Evolutionary conservation across 768 basidiomycete species (phyloP).

Genomic region (Serendipita sp.): DNA sequence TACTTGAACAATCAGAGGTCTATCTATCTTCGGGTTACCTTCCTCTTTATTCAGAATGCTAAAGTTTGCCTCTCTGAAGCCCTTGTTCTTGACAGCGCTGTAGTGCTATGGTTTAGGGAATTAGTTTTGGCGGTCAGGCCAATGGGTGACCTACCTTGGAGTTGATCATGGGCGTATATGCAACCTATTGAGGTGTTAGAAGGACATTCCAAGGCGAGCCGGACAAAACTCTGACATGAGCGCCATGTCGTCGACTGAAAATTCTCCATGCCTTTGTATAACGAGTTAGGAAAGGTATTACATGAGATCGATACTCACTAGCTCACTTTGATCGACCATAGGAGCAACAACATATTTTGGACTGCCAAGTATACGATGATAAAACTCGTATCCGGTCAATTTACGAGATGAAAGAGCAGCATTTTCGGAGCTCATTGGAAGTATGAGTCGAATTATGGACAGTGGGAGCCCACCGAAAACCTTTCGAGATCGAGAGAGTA

Average conservation of each 20-base stretch:
- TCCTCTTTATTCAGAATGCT: constrained; percentile 63
- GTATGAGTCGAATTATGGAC: not conserved
- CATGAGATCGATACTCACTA: constrained; percentile 37
- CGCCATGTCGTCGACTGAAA: constrained; percentile 67
- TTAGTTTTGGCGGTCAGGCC: not conserved
- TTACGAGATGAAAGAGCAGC: constrained; percentile 22
- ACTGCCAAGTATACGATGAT: constrained; percentile 57
- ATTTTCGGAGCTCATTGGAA: not conserved
- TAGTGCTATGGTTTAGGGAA: constrained; percentile 13
- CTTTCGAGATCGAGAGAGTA: not conserved
- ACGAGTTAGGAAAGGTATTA: not conserved
- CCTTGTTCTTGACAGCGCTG: constrained; percentile 23
- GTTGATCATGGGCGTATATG: constrained; percentile 98
- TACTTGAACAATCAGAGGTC: constrained; percentile 71
- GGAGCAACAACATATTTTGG: constrained; percentile 88
- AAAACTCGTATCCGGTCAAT: constrained; percentile 70
- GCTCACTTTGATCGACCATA: constrained; percentile 97
- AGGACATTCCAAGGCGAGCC: constrained; percentile 7
- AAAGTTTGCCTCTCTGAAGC: constrained; percentile 49
- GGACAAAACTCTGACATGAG: constrained; percentile 35
- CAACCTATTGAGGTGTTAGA: constrained; percentile 36
- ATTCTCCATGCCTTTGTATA: constrained; percentile 66
- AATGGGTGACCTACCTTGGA: constrained; percentile 41
- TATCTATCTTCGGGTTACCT: constrained; percentile 52
- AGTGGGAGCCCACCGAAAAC: not conserved